Conservation (phyloP, 768 basidiomycete genomes). For the Guyanaporus albipodus region DNA sequence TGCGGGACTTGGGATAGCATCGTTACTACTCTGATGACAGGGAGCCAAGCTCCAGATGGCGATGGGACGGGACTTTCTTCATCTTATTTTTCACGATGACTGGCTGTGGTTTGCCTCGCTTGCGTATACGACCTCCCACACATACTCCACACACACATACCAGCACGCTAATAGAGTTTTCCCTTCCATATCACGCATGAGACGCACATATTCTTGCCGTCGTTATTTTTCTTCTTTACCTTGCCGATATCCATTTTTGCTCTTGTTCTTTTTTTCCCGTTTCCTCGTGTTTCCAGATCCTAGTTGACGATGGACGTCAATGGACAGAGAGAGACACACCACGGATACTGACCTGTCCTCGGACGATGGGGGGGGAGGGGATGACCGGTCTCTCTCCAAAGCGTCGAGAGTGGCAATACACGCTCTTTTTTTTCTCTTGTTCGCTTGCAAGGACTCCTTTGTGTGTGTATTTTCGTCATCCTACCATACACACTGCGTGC, state of each 20-base stretch:
- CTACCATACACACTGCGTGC: too few species aligned
- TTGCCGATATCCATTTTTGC: not conserved
- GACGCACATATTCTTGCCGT: not conserved
- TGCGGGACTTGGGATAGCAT: constrained; percentile 21
- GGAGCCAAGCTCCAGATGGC: not conserved
- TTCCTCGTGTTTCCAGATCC: not conserved
- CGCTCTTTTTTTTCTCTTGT: not conserved
- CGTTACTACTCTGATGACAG: constrained; percentile 21
- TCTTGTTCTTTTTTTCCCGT: not conserved
- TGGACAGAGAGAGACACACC: constrained; percentile 19
- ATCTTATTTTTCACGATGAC: constrained; percentile 1
- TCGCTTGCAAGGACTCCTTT: too few species aligned
- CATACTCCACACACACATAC: too few species aligned
- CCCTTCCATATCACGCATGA: constrained; percentile 8
- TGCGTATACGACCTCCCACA: constrained; percentile 4
- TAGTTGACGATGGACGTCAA: constrained; percentile 23
- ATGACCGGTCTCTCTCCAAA: not conserved
- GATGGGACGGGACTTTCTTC: not conserved
- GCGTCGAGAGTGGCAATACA: not conserved
- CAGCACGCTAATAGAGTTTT: constrained; percentile 20
- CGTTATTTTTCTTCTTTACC: not conserved
- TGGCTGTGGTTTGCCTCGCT: not conserved
- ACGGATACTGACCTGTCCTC: constrained; percentile 15
- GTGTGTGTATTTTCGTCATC: too few species aligned
- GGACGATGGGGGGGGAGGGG: not conserved